Evolutionary conservation across 441 rosid genomes (phyloP).

Genomic region (Corymbia citriodora): DNA sequence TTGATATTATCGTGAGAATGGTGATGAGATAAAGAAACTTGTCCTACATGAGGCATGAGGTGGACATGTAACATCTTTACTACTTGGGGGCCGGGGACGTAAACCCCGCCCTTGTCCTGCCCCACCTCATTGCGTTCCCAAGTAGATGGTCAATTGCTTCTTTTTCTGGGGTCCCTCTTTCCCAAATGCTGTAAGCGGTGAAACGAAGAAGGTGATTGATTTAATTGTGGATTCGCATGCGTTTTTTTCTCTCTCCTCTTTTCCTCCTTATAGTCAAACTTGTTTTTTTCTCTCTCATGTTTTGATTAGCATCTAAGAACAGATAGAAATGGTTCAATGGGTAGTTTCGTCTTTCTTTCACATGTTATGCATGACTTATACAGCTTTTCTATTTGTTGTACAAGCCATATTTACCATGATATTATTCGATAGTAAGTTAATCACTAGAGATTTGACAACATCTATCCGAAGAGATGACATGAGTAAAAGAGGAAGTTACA

Average conservation of each 20-base stretch:
- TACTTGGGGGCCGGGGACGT: not conserved
- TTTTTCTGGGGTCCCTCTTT: not conserved
- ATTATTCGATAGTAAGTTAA: no score
- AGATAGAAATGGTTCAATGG: no score
- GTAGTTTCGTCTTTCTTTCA: no score
- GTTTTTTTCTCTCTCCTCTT: not conserved
- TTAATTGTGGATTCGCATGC: not conserved
- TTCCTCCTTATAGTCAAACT: no score
- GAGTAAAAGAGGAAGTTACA: no score
- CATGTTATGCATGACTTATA: no score
- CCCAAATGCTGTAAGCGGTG: not conserved
- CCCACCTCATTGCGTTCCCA: not conserved
- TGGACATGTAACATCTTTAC: no score
- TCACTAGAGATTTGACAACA: not conserved
- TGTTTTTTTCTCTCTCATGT: no score
- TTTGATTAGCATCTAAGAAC: no score
- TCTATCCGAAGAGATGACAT: not conserved
- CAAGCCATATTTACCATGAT: no score
- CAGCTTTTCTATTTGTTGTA: no score
- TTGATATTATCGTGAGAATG: not conserved
- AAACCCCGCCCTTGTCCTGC: not conserved
- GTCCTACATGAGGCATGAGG: not conserved
- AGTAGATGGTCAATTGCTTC: not conserved
- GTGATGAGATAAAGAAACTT: not conserved
- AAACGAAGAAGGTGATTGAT: not conserved